These are phyloP conservation scores for Diaporthe amygdali DNA, from an alignment of 2,329 filamentous ascomycete species.

Conservation along the genomic window DNA sequence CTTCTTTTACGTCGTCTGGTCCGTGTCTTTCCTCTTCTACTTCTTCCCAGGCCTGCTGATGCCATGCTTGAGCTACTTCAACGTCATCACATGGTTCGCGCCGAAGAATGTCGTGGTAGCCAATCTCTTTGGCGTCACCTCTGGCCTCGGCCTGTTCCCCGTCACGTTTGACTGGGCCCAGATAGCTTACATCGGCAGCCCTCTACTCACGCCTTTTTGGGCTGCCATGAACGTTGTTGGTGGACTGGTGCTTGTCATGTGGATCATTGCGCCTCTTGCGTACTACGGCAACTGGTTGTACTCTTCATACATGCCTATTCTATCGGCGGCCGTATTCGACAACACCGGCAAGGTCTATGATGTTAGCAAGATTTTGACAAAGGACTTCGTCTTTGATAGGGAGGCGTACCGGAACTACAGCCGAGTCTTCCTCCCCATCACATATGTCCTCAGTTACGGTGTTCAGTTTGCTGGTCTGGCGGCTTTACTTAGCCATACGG, in stretches of 20 bases:
- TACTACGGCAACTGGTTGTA: conserved; percentile 83
- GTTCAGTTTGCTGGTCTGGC: conserved; percentile 85
- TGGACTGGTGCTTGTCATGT: conserved; percentile 82
- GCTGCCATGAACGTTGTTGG: conserved; percentile 84
- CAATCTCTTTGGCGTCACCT: conserved; percentile 86
- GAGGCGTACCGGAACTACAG: conserved; percentile 82
- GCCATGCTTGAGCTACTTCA: conserved; percentile 88
- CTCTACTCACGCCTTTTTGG: conserved; percentile 84
- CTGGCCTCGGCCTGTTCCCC: conserved; percentile 82
- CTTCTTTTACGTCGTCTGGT: conserved; percentile 80
- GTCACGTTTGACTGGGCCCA: conserved; percentile 93
- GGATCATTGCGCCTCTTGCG: conserved; percentile 79
- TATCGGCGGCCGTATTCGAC: conserved; percentile 85
- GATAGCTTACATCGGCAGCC: conserved; percentile 86
- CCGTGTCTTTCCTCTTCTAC: conserved; percentile 78
- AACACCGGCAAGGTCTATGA: conserved; percentile 82
- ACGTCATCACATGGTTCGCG: conserved; percentile 85
- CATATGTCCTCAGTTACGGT: conserved; percentile 85
- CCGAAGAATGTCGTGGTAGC: conserved; percentile 86
- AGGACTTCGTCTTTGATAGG: conserved; percentile 78
- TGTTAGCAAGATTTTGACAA: conserved; percentile 78
- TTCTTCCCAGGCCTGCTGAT: conserved; percentile 84
- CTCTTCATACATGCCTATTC: conserved; percentile 84
- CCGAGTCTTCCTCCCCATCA: conserved; percentile 83
- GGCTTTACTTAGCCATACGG: conserved; percentile 79